Evolutionary conservation across 257 asterid species (phyloP).

Genomic region (Lavandula angustifolia): DNA sequence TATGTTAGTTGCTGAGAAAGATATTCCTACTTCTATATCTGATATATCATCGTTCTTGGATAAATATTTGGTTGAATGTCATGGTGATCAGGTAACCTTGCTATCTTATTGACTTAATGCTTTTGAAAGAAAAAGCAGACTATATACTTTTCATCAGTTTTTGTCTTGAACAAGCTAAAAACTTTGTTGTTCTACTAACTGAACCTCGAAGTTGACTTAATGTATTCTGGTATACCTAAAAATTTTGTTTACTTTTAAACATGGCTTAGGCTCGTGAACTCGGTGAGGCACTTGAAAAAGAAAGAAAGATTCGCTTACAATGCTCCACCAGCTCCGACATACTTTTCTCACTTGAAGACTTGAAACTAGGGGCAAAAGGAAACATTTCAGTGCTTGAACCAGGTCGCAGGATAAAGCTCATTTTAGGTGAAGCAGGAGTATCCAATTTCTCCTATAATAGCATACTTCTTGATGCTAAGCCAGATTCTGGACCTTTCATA

Average conservation of each 20-base stretch:
- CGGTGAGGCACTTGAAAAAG: slow-evolving; percentile 61
- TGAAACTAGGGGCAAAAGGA: slow-evolving; percentile 77
- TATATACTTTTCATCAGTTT: slow-evolving; percentile 6
- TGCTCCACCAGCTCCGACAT: slow-evolving; percentile 56
- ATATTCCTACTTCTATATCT: slow-evolving; percentile 46
- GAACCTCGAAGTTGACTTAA: slow-evolving; percentile 11
- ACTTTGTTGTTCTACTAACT: slow-evolving; percentile 20
- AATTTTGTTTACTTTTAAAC: slow-evolving; percentile 25
- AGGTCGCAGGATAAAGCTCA: slow-evolving; percentile 69
- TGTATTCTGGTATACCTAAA: neutral
- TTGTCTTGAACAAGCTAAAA: neutral
- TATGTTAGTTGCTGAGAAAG: slow-evolving; percentile 79
- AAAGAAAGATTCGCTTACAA: slow-evolving; percentile 57
- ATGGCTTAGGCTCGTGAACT: slow-evolving; percentile 62
- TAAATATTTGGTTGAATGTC: slow-evolving; percentile 41
- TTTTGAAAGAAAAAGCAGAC: neutral
- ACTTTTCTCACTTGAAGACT: slow-evolving; percentile 72
- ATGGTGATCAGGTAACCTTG: slow-evolving; percentile 63
- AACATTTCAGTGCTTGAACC: slow-evolving; percentile 68
- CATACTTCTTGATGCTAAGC: slow-evolving; percentile 75
- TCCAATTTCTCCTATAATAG: slow-evolving; percentile 69
- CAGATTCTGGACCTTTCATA: slow-evolving; percentile 55
- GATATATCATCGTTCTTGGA: slow-evolving; percentile 54
- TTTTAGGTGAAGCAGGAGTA: slow-evolving; percentile 71
- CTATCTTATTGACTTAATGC: slow-evolving; percentile 6